Evolutionary conservation across 2,329 filamentous ascomycete genomes (phyloP), one percentile per base, ranked within the genome.

Genomic region (Raffaelea deltoideospora): DNA sequence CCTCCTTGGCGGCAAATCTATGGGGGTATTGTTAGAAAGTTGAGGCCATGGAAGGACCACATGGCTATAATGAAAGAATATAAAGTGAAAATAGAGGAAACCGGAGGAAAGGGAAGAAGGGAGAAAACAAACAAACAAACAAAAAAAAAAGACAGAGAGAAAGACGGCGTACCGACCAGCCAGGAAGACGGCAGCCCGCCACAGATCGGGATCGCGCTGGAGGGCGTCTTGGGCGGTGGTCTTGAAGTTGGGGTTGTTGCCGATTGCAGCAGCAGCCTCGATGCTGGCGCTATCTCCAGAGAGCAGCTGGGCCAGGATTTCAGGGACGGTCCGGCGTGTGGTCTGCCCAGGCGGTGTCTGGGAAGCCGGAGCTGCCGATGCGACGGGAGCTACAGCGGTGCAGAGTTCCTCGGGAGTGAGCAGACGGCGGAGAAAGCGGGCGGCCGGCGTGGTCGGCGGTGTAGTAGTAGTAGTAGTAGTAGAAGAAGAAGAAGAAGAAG

Each of bases 1-100:
- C 81, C 55, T 85, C 82, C 51, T 85, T 85, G 8, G 78, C 79
- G 1, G 80, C 79, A 50, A 77, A 80, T 36, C 74, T 71, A 34
- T 10, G 17, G 10, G 20, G 14, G 13, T 13, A 26, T 13, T 26
- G 23, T 26, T 26, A 26, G 23, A 13, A 26, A 13, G 23, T n/a
- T n/a, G n/a, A n/a, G n/a, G n/a, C n/a, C n/a, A n/a, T n/a, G n/a
- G n/a, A n/a, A n/a, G n/a, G n/a, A n/a, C n/a, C n/a, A n/a, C n/a
- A n/a, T n/a, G n/a, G n/a, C n/a, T n/a, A n/a, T n/a, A n/a, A n/a
- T n/a, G n/a, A n/a, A n/a, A n/a, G n/a, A n/a, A n/a, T n/a, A n/a
- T n/a, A n/a, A n/a, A n/a, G n/a, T n/a, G n/a, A n/a, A n/a, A n/a
- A n/a, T n/a, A n/a, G n/a, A n/a, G n/a, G n/a, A n/a, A n/a, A n/a